Evolutionary conservation across 306 rosid genomes (phyloP).

Genomic region (Rubus idaeus): DNA sequence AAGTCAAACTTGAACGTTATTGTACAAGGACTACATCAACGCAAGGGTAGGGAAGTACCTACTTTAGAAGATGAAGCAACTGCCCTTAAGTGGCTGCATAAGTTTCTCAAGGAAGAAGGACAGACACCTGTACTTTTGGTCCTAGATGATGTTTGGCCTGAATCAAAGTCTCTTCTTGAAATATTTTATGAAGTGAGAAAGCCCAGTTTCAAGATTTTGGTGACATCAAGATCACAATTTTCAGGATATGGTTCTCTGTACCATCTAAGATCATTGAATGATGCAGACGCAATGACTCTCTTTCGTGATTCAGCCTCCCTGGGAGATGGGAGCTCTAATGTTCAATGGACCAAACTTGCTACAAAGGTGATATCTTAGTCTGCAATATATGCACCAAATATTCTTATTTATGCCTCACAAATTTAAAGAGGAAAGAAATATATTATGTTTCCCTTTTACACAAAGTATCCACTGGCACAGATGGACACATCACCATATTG

Average conservation of each 20-base stretch:
- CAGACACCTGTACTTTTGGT: constrained; percentile 44
- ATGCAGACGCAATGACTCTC: constrained; percentile 36
- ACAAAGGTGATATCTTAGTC: background rate
- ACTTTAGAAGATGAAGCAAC: constrained; percentile 37
- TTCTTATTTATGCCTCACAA: background rate
- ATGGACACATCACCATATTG: constrained; percentile 3
- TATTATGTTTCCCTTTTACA: background rate
- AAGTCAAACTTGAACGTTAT: constrained; percentile 35
- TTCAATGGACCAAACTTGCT: constrained; percentile 20
- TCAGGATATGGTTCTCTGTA: constrained; percentile 18
- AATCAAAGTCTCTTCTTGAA: constrained; percentile 42
- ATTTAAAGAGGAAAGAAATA: background rate
- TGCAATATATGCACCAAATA: constrained; percentile 16
- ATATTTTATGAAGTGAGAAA: constrained; percentile 33
- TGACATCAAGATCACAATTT: constrained; percentile 56
- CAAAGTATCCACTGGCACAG: background rate
- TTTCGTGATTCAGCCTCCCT: constrained; percentile 44
- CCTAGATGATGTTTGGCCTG: constrained; percentile 56
- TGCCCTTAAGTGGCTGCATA: constrained; percentile 28
- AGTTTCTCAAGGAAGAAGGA: constrained; percentile 30
- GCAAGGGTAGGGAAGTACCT: constrained; percentile 12
- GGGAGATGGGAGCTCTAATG: background rate
- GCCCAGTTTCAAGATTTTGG: constrained; percentile 49
- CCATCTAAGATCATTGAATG: too few relatives aligned
- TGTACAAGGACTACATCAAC: constrained; percentile 36